Base-by-base conservation (phyloP, 768 basidiomycete genomes). In the Suillus cothurnatus region DNA sequence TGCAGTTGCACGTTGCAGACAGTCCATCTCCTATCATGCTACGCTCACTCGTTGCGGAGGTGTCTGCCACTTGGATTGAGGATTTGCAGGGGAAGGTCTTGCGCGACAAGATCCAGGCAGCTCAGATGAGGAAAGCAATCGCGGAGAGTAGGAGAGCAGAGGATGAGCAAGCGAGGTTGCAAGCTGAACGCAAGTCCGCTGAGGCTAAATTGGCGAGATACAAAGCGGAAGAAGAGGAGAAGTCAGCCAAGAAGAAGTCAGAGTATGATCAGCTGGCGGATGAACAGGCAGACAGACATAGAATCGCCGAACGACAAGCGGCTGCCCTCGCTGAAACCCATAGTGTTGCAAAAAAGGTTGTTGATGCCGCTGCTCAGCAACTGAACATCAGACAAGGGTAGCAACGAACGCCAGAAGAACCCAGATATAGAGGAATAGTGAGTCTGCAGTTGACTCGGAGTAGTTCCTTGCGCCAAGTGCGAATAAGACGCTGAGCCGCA, bases 181-280 rank as follows among this genome's bases (percentile, higher is more conserved):
- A 32, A 53, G 52, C 52, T 19, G 52, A 53, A 53, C 31, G 19
- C 52, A 53, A 31, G 19, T 53, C 52, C 17, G 9, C 52, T 53
- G 28, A 32, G 52, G 52, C 8, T 53, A 53, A 32, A 19, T 9
- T 6, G 17, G 52, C 19, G 26, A 53, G 31, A 53, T 2, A 21
- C 8, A 53, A 31, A 53, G 52, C 52, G 4, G 52, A 32, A 6
- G 26, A 21, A 19, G 31, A 28, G 21, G 52, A 53, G 31, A 28
- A 53, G 52, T 15, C 19, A 53, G 31, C 52, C 28, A 53, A 53
- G 52, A 53, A 53, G 52, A 31, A 53, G 52, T 53, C 52, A 21
- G 52, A 53, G 11, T 7, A 53, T 53, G 31, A 53, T 32, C 52
- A 31, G 52, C 17, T 19, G 28, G 52, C 52, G 19, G 52, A 53